Evolutionary conservation across 306 rosid species (phyloP), one percentile per base, ranked within the genome.

Genomic region (Adenanthera pavonina): DNA sequence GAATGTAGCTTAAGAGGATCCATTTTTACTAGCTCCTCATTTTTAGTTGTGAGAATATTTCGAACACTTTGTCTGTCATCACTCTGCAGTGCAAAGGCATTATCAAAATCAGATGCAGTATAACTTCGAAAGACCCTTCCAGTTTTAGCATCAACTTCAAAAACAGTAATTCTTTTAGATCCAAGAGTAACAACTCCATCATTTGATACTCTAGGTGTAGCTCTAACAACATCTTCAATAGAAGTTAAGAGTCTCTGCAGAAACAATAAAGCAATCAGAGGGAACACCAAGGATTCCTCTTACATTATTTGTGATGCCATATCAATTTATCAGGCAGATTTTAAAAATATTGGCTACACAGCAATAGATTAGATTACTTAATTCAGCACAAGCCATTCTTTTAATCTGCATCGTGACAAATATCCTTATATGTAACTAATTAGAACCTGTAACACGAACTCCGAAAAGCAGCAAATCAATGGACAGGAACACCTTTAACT

Each of bases 151-250:
- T 91, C 88, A 35, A 93, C 84, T 79, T 88, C 94, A 87, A 89
- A 88, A 16, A 89, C 81, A n/a, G 88, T 87, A 56, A 74, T 78
- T 69, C 67, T 87, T 85, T 84, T 91, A 56, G 89, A 83, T 57
- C 97, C 97, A 78, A 82, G 84, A 11, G 78, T 84, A 57, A 88
- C 86, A 30, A 84, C 85, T 69, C 97, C 94, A 72, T 93, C 92
- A 41, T 91, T 84, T 19, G 83, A 78, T 17, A 73, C 4, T 8
- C 40, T 60, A 49, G 97, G 97, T 2, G 94, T 87, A 44, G 13
- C 76, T 20, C 72, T 78, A 56, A 93, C 84, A 72, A 85, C 79
- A 2, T 88, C 91, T 7, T 81, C 86, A 19, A 90, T 72, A 33
- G 80, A 33, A 47, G n/a, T 77, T 1, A 79, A 49, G 60, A 85